phyloP scores from a whole-genome alignment of 1,139 yeast species.

The Pichia sp. region DNA sequence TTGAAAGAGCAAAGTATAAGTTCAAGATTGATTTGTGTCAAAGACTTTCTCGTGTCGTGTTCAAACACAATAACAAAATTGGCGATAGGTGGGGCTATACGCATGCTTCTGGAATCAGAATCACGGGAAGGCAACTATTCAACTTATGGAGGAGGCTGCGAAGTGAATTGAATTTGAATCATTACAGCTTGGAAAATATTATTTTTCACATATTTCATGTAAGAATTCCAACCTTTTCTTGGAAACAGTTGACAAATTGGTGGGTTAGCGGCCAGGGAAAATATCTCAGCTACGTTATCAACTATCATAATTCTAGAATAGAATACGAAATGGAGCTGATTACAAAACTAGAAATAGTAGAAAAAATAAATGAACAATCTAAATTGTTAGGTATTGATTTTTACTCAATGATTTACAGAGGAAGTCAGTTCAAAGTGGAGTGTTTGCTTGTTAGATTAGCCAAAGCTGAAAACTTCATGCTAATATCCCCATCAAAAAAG shows the following conservation, averaged over 20 bases:
- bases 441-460: constrained; percentile 71
- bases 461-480: constrained; percentile 66
- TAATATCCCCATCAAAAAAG: constrained; percentile 74
- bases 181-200: constrained; percentile 75
- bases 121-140: constrained; percentile 77
- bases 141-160: constrained; percentile 80
- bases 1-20: constrained; percentile 53
- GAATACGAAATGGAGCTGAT: constrained; percentile 49
- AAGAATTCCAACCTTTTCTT: constrained; percentile 60
- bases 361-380: constrained; percentile 77
- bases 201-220: constrained; percentile 62
- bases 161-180: constrained; percentile 56
- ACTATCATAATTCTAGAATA: constrained; percentile 51
- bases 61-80: constrained; percentile 47
- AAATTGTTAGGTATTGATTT: constrained; percentile 86
- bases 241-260: constrained; percentile 50
- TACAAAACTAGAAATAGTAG: constrained; percentile 59
- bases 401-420: constrained; percentile 79
- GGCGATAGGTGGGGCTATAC: constrained; percentile 81
- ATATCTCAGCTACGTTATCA: constrained; percentile 38
- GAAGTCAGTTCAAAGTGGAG: constrained; percentile 92
- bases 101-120: constrained; percentile 63
- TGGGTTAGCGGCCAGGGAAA: constrained; percentile 33
- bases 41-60: constrained; percentile 49
- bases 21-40: constrained; percentile 51